These are phyloP conservation scores for Arthrobotrys sphaeroides DNA, from an alignment of 2,329 filamentous ascomycete species.

Conservation along the genomic window DNA sequence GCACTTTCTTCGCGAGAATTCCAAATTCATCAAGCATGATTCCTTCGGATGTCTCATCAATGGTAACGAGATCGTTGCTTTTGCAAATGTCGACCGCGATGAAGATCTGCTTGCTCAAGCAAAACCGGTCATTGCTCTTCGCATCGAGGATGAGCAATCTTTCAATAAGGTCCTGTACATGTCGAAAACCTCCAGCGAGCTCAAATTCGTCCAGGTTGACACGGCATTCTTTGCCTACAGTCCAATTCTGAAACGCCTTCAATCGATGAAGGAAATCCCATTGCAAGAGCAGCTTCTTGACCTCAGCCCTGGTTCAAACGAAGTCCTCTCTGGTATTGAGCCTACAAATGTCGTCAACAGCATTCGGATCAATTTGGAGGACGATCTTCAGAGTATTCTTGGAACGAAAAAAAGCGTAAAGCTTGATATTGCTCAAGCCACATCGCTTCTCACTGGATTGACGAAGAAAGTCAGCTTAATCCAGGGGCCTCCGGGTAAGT, in stretches of 20 bases:
- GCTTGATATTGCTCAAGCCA: conserved; percentile 68
- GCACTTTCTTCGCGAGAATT: conserved; percentile 64
- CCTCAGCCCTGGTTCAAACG: conserved; percentile 35
- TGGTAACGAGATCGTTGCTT: conserved; percentile 67
- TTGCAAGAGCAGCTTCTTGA: conserved; percentile 67
- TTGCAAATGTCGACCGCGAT: conserved; percentile 69
- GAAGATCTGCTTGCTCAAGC: conserved; percentile 62
- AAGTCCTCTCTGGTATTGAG: conserved; percentile 51
- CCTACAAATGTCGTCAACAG: conserved; percentile 53
- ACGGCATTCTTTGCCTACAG: conserved; percentile 76
- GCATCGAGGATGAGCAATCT: conserved; percentile 65
- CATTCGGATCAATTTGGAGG: conserved; percentile 36
- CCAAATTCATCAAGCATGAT: conserved; percentile 68
- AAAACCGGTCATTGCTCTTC: conserved; percentile 66
- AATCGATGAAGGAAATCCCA: conserved; percentile 68
- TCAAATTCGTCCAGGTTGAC: conserved; percentile 70
- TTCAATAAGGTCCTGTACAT: conserved; percentile 65
- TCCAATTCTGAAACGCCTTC: conserved; percentile 71
- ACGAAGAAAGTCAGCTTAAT: conserved; percentile 69
- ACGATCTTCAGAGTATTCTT: conserved; percentile 60
- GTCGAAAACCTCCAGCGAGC: conserved; percentile 60
- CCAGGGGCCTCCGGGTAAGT: conserved; percentile 75
- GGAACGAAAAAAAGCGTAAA: conserved; percentile 59
- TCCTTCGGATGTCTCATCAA: conserved; percentile 71
- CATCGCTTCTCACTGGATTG: conserved; percentile 69